Conservation (phyloP, 257 asterid species). For the Ajuga chamaepitys region DNA sequence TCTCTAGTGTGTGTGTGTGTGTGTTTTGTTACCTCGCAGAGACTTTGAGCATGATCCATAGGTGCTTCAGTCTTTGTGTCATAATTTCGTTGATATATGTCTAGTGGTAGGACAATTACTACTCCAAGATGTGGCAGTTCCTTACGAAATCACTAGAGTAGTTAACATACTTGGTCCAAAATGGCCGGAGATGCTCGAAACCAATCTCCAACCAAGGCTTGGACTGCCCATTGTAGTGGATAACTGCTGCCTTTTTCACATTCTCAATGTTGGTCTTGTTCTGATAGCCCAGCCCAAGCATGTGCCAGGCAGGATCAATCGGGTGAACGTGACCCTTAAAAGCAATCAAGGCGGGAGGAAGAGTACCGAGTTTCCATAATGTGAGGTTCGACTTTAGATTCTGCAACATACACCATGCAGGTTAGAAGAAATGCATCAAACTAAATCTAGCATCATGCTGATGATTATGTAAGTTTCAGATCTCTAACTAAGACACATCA, state of each 20-base stretch:
- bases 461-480: background rate
- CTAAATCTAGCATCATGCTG: background rate
- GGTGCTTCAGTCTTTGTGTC: constrained; percentile 18
- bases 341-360: constrained; percentile 98
- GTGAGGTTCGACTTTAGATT: constrained; percentile 91
- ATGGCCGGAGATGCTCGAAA: constrained; percentile 96
- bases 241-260: constrained; percentile 85
- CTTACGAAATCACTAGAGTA: constrained; percentile 82
- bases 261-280: constrained; percentile 61
- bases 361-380: constrained; percentile 96
- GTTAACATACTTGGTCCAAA: constrained; percentile 92
- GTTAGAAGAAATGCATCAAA: constrained; percentile 3
- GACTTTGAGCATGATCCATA: constrained; percentile 17
- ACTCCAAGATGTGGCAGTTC: constrained; percentile 93
- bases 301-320: constrained; percentile 93
- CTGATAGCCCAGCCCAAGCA: constrained; percentile 99
- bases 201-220: constrained; percentile 99
- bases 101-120: constrained; percentile 21
- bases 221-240: constrained; percentile 95
- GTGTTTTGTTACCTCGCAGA: constrained; percentile 28
- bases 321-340: constrained; percentile 85
- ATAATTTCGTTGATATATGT: constrained; percentile 12
- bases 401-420: constrained; percentile 38
- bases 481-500: background rate
- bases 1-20: constrained; percentile 24